Base-by-base conservation (phyloP, 306 rosid genomes). In the Cicer yamashitae region DNA sequence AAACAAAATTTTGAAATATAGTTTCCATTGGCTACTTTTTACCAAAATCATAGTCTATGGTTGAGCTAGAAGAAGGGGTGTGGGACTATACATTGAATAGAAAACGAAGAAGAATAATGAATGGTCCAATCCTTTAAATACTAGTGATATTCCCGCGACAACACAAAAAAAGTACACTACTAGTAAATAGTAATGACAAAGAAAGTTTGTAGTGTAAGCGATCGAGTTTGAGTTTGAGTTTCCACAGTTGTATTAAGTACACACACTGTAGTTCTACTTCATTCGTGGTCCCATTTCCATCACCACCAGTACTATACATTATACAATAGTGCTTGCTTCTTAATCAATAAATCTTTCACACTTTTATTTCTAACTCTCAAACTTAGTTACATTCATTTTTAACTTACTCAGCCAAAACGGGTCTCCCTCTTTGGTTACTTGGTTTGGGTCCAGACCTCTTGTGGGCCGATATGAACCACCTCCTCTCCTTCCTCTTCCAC, bases 381-480 rank as follows among this genome's bases (percentile, higher is more conserved):
- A 41, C 50, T 41, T 65, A 65, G 34, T 41, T 8, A 52, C 0
- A 5, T 34, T 50, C 1, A 25, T 20, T 41, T 3, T 44, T 44
- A 4, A 11, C 25, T 20, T 8, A 47, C 5, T 54, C 68, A 78
- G 94, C 71, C 96, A 94, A 94, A 79, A 94, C 98, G 98, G 98
- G 98, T 91, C 86, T 94, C 77, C 96, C 98, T 56, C 58, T 91
- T 92, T 94, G 96, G 94, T 83, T 94, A 96, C 93, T 94, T 84
- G 97, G 96, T 70, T 83, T 91, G 77, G 93, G 91, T 67, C 84
- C 84, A 66, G 97, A 90, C 83, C 90, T 89, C 81, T 84, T 94
- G 93, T 91, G 92, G 78, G 90, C 96, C 84, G 97, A 91, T 83
- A 91, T 94, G 98, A 94, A 90, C 79, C 98, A 97, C 15, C 84